A percentile compares a stretch with the other conserved stretches of the same genome.
These are phyloP conservation scores for Xenoacremonium recifei DNA, from an alignment of 2,329 filamentous ascomycete genomes.

Conservation along the genomic window DNA sequence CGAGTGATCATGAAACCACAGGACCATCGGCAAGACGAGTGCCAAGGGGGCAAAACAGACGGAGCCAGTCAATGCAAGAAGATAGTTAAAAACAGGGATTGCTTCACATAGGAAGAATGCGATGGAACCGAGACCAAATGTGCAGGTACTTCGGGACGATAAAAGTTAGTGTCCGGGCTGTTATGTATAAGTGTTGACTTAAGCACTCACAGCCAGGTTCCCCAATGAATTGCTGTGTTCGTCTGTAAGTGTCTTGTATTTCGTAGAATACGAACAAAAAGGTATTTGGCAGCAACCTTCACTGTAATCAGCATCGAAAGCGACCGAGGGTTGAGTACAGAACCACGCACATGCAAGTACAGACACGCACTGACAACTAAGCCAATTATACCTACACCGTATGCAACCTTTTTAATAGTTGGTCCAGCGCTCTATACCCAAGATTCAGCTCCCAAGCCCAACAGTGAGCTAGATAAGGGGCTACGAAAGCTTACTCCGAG, in stretches of 20 bases:
- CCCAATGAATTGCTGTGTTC: slow-evolving; percentile 35
- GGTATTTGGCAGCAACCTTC: slow-evolving; percentile 40
- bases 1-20: slow-evolving; percentile 36
- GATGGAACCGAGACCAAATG: slow-evolving; percentile 24
- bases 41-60: slow-evolving; percentile 36
- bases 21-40: slow-evolving; percentile 32
- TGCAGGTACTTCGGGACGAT: too few relatives aligned
- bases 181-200: too few relatives aligned
- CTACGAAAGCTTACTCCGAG: too few relatives aligned
- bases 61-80: slow-evolving; percentile 15
- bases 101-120: slow-evolving; percentile 31
- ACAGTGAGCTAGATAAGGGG: too few relatives aligned
- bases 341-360: slow-evolving; percentile 31
- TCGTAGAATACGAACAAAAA: slow-evolving; percentile 39
- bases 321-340: too few relatives aligned
- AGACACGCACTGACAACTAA: slow-evolving; percentile 16
- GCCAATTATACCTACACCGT: slow-evolving; percentile 53
- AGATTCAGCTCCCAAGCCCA: too few relatives aligned
- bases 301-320: too few relatives aligned
- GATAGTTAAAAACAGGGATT: slow-evolving; percentile 30
- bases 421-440: slow-evolving; percentile 57
- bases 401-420: slow-evolving; percentile 59
- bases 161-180: too few relatives aligned
- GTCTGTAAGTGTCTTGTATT: slow-evolving; percentile 34
- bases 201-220: slow-evolving; percentile 35